phyloP scores from a whole-genome alignment of 2,329 filamentous ascomycete genomes.

The Colletotrichum abscissum region DNA sequence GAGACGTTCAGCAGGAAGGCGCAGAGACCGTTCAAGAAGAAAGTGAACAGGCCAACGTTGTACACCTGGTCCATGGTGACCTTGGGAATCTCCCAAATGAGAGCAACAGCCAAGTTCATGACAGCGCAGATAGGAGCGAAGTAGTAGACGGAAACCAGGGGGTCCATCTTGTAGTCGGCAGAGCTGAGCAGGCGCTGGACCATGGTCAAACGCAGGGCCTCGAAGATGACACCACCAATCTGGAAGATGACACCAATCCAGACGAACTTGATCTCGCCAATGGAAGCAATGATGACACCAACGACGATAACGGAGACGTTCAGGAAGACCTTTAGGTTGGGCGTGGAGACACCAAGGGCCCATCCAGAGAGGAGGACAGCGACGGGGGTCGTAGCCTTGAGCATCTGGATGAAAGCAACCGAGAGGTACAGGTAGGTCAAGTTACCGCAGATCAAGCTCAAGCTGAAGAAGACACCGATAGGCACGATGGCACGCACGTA shows the following conservation, averaged over 20 bases:
- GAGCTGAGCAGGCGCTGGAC: slow-evolving; percentile 85
- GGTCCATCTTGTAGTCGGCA: slow-evolving; percentile 92
- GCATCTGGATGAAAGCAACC: slow-evolving; percentile 98
- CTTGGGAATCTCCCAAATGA: slow-evolving; percentile 79
- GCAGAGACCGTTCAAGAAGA: slow-evolving; percentile 80
- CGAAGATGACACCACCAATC: slow-evolving; percentile 81
- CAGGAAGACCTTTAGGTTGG: slow-evolving; percentile 86
- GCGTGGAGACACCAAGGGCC: slow-evolving; percentile 84
- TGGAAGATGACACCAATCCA: slow-evolving; percentile 84
- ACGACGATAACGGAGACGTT: slow-evolving; percentile 96
- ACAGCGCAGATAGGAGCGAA: slow-evolving; percentile 85
- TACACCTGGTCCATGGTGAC: slow-evolving; percentile 78
- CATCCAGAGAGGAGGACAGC: slow-evolving; percentile 92
- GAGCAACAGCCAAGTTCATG: slow-evolving; percentile 81
- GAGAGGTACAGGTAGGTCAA: slow-evolving; percentile 94
- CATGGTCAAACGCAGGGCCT: slow-evolving; percentile 86
- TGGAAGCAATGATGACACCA: slow-evolving; percentile 92
- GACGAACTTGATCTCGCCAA: slow-evolving; percentile 96
- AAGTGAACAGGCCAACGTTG: slow-evolving; percentile 77
- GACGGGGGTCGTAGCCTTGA: slow-evolving; percentile 97
- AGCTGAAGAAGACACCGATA: slow-evolving; percentile 94
- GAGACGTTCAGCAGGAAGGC: slow-evolving; percentile 88
- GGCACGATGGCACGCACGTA: slow-evolving; percentile 95
- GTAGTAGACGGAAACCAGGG: slow-evolving; percentile 89
- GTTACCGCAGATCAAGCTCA: slow-evolving; percentile 97